Conservation (phyloP, 306 rosid genomes). For the Gleditsia sinensis region DNA sequence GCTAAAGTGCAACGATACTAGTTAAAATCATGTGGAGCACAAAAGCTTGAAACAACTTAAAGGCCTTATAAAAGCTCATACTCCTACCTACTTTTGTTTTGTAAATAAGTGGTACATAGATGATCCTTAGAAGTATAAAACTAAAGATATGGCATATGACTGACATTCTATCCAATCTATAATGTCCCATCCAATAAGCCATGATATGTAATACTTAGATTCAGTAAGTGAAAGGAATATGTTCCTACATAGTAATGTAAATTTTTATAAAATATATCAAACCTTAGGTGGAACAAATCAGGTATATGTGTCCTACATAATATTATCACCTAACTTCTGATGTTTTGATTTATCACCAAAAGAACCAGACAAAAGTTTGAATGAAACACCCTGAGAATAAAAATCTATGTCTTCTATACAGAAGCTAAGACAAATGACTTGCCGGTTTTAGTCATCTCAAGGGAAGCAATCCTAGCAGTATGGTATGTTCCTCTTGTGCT, state of each 20-base stretch:
- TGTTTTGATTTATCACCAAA: slow-evolving; percentile 5
- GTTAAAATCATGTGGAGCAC: background rate
- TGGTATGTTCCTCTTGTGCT: slow-evolving; percentile 98
- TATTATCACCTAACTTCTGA: slow-evolving; percentile 11
- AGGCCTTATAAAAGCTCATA: slow-evolving; percentile 23
- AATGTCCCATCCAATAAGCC: background rate
- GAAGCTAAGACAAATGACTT: slow-evolving; percentile 21
- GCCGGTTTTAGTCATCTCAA: slow-evolving; percentile 90
- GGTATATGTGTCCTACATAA: slow-evolving; percentile 1
- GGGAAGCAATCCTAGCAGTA: slow-evolving; percentile 84
- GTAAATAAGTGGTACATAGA: background rate
- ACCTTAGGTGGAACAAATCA: slow-evolving; percentile 16
- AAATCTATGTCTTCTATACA: slow-evolving; percentile 1
- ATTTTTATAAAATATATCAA: background rate
- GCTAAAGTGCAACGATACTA: background rate
- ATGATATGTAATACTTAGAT: slow-evolving; percentile 12
- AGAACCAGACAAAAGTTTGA: slow-evolving; percentile 10
- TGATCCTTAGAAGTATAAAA: slow-evolving; percentile 13
- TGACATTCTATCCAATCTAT: slow-evolving; percentile 13
- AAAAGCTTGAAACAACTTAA: slow-evolving; percentile 28
- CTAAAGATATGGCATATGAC: slow-evolving; percentile 11
- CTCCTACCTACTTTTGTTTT: slow-evolving; percentile 8
- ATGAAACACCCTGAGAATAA: slow-evolving; percentile 1
- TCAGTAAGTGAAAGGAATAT: slow-evolving; percentile 13
- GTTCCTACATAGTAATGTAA: background rate